These are phyloP conservation scores for Trichoderma sp. DNA, from an alignment of 2,329 filamentous ascomycete species.

Conservation along the genomic window DNA sequence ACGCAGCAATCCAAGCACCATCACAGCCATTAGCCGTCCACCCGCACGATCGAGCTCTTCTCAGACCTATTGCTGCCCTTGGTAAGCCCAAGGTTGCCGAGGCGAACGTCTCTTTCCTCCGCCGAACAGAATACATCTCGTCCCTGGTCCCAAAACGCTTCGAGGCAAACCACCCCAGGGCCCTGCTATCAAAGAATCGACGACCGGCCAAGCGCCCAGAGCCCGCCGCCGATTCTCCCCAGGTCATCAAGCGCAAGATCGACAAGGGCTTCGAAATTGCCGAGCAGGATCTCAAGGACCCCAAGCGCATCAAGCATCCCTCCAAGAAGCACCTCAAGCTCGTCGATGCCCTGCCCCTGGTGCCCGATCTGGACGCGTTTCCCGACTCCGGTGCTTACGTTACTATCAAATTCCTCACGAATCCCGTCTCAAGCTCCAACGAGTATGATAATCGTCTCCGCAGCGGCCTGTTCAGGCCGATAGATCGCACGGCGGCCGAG, in stretches of 20 bases:
- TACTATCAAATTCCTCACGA: slow-evolving; percentile 69
- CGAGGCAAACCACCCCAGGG: slow-evolving; percentile 50
- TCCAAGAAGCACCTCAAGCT: slow-evolving; percentile 61
- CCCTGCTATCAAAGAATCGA: slow-evolving; percentile 42
- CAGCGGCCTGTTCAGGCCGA: slow-evolving; percentile 63
- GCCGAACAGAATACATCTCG: slow-evolving; percentile 94
- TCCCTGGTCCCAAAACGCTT: slow-evolving; percentile 57
- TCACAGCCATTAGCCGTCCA: slow-evolving; percentile 73
- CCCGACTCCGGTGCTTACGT: slow-evolving; percentile 71
- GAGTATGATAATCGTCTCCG: slow-evolving; percentile 65
- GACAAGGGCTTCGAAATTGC: slow-evolving; percentile 63
- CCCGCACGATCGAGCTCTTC: slow-evolving; percentile 79
- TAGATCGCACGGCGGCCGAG: slow-evolving; percentile 59
- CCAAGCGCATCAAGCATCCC: slow-evolving; percentile 59
- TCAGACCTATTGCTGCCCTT: slow-evolving; percentile 81
- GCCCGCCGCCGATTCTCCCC: slow-evolving; percentile 63
- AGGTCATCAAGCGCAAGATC: slow-evolving; percentile 70
- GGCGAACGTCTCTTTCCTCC: slow-evolving; percentile 86
- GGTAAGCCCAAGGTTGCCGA: slow-evolving; percentile 80
- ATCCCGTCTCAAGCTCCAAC: slow-evolving; percentile 58
- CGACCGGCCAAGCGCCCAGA: slow-evolving; percentile 57
- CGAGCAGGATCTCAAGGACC: slow-evolving; percentile 57
- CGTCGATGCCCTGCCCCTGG: slow-evolving; percentile 62
- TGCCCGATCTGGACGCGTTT: slow-evolving; percentile 70
- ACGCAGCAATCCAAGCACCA: slow-evolving; percentile 77